Percentiles rank a stretch among this genome's conserved stretches.
These are phyloP conservation scores for Chlorella ohadii DNA, from an alignment of 139 green algal genomes.

Conservation along the genomic window DNA sequence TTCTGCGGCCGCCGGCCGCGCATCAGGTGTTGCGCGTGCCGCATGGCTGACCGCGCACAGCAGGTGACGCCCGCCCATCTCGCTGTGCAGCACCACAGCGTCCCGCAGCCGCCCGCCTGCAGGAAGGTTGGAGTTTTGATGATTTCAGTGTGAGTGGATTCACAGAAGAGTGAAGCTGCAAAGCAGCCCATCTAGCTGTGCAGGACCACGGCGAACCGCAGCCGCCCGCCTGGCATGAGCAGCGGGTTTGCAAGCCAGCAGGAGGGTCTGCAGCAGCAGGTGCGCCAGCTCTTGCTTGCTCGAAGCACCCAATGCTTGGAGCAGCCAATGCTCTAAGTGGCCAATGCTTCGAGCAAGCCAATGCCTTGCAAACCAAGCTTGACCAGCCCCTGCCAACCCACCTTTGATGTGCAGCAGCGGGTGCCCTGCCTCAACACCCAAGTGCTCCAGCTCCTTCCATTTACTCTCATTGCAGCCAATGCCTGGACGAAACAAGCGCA, in stretches of 20 bases:
- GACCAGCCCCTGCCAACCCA: background rate
- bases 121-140: background rate
- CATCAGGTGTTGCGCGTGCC: background rate
- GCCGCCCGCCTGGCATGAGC: background rate
- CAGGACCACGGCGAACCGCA: background rate
- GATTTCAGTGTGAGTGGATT: background rate
- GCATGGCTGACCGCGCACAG: conserved; percentile 35
- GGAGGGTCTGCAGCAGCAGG: too few relatives aligned
- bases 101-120: conserved; percentile 44
- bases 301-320: too few relatives aligned
- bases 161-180: too few relatives aligned
- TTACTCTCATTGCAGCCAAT: too few relatives aligned
- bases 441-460: conserved; percentile 1
- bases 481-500: too few relatives aligned
- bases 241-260: too few relatives aligned
- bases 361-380: too few relatives aligned
- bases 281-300: too few relatives aligned
- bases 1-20: background rate
- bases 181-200: too few relatives aligned
- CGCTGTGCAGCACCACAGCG: conserved; percentile 45
- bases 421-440: conserved; percentile 39
- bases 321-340: too few relatives aligned
- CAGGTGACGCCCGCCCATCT: conserved; percentile 39
- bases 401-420: conserved; percentile 56
- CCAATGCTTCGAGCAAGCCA: too few relatives aligned